Percentiles rank a stretch among this genome's conserved stretches.
Evolutionary conservation across 2,329 filamentous ascomycete species (phyloP).

Genomic region (Chaetoscypha palmicola): DNA sequence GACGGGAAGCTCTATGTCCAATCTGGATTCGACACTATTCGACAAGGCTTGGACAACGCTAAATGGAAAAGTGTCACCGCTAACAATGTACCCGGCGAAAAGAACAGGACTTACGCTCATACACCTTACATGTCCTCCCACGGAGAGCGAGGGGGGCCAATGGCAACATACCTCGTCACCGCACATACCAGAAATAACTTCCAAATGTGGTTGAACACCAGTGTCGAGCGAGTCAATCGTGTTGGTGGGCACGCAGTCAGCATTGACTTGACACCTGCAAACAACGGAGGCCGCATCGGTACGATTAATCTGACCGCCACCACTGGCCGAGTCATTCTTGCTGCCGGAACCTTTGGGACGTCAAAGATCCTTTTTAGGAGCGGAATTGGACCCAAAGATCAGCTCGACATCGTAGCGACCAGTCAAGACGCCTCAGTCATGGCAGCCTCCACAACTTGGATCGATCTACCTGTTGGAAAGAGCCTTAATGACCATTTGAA

Average conservation of each 20-base stretch:
- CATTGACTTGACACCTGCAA: slow-evolving; percentile 55
- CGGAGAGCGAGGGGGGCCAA: slow-evolving; percentile 61
- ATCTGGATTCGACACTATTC: slow-evolving; percentile 56
- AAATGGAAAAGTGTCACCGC: slow-evolving; percentile 59
- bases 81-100: slow-evolving; percentile 49
- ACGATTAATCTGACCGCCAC: slow-evolving; percentile 51
- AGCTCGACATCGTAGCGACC: slow-evolving; percentile 42
- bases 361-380: slow-evolving; percentile 53
- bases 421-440: slow-evolving; percentile 45
- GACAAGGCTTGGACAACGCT: slow-evolving; percentile 48
- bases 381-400: slow-evolving; percentile 47
- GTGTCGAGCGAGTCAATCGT: slow-evolving; percentile 60
- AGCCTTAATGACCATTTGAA: slow-evolving; percentile 55
- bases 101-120: slow-evolving; percentile 58
- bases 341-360: slow-evolving; percentile 63
- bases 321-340: slow-evolving; percentile 59
- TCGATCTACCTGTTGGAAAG: slow-evolving; percentile 51
- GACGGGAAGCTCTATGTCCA: slow-evolving; percentile 63
- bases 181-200: slow-evolving; percentile 57
- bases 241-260: slow-evolving; percentile 55
- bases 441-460: slow-evolving; percentile 45
- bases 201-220: slow-evolving; percentile 57
- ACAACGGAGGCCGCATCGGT: slow-evolving; percentile 48
- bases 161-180: slow-evolving; percentile 63
- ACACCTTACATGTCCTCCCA: slow-evolving; percentile 61